Conservation (phyloP, 2,329 filamentous ascomycete genomes). For the Aspergillus fischeri region DNA sequence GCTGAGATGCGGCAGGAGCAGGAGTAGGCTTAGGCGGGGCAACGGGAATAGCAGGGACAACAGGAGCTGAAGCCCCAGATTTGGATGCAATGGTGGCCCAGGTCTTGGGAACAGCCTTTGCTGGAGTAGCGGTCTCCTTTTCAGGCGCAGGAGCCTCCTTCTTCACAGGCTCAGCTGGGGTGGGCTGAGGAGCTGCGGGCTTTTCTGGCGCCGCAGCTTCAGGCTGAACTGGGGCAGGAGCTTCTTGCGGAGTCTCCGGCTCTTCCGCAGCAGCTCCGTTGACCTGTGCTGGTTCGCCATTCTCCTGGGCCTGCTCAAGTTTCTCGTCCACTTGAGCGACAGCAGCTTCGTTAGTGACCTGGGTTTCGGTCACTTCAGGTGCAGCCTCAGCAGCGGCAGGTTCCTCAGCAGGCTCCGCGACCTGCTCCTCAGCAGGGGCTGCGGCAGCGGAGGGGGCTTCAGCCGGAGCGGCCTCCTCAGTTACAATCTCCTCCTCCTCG, state of each 20-base stretch:
- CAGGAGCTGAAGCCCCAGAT: conserved; percentile 36
- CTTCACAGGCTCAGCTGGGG: conserved; percentile 48
- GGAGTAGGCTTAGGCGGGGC: conserved; percentile 22
- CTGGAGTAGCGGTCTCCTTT: conserved; percentile 43
- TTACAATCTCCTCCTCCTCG: conserved; percentile 59
- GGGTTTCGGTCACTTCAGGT: conserved; percentile 25
- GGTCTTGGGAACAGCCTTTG: conserved; percentile 56
- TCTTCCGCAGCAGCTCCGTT: conserved; percentile 26
- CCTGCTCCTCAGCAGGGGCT: conserved; percentile 38
- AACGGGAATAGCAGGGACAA: conserved; percentile 33
- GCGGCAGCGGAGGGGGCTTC: conserved; percentile 46
- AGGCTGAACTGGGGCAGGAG: conserved; percentile 34
- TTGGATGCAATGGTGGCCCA: conserved; percentile 60
- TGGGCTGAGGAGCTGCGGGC: conserved; percentile 60
- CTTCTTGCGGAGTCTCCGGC: conserved; percentile 17
- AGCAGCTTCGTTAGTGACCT: conserved; percentile 42
- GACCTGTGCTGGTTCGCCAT: conserved; percentile 42
- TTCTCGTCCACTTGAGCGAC: conserved; percentile 65
- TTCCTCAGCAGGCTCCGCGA: conserved; percentile 42
- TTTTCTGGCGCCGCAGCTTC: conserved; percentile 53
- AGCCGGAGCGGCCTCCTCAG: conserved; percentile 34
- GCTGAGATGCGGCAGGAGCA: background rate
- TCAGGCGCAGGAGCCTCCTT: conserved; percentile 48
- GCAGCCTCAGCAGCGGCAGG: conserved; percentile 38
- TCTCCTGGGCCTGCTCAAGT: conserved; percentile 61